These are phyloP conservation scores for Diplodia mutila DNA, from an alignment of 2,329 filamentous ascomycete genomes.

Conservation along the genomic window DNA sequence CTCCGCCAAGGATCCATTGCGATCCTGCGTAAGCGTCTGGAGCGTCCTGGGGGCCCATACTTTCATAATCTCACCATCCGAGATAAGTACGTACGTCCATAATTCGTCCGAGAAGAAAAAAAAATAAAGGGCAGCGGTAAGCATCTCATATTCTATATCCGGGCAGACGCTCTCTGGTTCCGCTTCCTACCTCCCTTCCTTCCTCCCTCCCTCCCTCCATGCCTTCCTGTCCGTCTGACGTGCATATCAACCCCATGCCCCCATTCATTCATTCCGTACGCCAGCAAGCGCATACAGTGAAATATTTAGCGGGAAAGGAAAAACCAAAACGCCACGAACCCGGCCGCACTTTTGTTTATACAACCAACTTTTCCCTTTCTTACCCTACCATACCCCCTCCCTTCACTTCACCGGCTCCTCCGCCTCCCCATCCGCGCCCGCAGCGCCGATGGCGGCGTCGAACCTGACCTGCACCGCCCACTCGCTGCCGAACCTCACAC, in stretches of 20 bases:
- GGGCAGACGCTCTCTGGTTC: neutral
- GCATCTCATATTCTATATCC: neutral
- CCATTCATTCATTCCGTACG: too few relatives aligned
- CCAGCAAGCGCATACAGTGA: neutral
- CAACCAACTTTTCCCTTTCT: neutral
- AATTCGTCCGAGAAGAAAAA: too few relatives aligned
- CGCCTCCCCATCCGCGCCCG: neutral
- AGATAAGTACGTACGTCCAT: too few relatives aligned
- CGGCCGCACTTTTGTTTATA: neutral
- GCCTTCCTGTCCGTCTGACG: too few relatives aligned
- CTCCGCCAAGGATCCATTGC: too few relatives aligned
- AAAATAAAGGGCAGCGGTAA: too few relatives aligned
- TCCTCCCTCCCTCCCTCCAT: neutral
- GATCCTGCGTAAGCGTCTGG: too few relatives aligned
- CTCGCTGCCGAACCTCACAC: slow-evolving; percentile 83
- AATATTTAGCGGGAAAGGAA: neutral
- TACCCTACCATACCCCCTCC: neutral
- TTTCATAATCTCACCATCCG: too few relatives aligned
- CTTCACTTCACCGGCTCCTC: neutral
- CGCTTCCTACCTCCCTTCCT: too few relatives aligned
- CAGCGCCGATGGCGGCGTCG: neutral
- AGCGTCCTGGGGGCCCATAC: too few relatives aligned
- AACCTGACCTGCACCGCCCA: slow-evolving; percentile 77
- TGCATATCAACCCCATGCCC: too few relatives aligned
- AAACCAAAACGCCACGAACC: neutral